phyloP scores from a whole-genome alignment of 768 basidiomycete species.

The Coprinopsis marcescibilis region DNA sequence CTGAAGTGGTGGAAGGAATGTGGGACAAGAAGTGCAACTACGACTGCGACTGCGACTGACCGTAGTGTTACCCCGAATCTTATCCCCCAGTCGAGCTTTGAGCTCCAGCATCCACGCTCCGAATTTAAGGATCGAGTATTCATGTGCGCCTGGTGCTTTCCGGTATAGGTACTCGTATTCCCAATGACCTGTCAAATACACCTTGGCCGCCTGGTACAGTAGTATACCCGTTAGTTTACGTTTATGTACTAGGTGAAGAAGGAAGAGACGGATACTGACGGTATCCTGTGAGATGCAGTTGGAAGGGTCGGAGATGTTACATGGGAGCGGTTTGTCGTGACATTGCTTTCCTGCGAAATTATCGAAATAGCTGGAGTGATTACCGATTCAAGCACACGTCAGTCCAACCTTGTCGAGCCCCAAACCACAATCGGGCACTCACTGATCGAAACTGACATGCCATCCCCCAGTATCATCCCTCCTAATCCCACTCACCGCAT shows the following conservation, averaged over 20 bases:
- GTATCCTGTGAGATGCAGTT: constrained; percentile 38
- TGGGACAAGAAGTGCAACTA: too few species aligned
- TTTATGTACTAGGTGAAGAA: not conserved
- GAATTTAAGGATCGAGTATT: constrained; percentile 38
- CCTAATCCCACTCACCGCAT: constrained; percentile 37
- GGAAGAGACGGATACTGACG: constrained; percentile 16
- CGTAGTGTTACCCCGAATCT: constrained; percentile 30
- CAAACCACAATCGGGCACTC: constrained; percentile 11
- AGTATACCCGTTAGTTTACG: not conserved
- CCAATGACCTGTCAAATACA: constrained; percentile 55
- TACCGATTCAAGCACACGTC: not conserved
- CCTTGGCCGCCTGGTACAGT: constrained; percentile 35
- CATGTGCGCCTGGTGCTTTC: constrained; percentile 37
- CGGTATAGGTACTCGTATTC: constrained; percentile 52
- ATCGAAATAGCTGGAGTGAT: constrained; percentile 40
- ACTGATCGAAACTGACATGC: constrained; percentile 50
- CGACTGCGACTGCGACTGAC: too few species aligned
- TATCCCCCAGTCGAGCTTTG: constrained; percentile 32
- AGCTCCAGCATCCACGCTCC: constrained; percentile 45
- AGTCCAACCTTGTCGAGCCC: not conserved
- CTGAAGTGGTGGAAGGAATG: too few species aligned
- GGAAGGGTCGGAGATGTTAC: constrained; percentile 38
- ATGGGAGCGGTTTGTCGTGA: constrained; percentile 40
- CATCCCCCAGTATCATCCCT: constrained; percentile 38
- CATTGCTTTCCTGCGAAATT: constrained; percentile 48